These are phyloP conservation scores for Drechmeria coniospora DNA, from an alignment of 2,329 filamentous ascomycete genomes.

Conservation along the genomic window DNA sequence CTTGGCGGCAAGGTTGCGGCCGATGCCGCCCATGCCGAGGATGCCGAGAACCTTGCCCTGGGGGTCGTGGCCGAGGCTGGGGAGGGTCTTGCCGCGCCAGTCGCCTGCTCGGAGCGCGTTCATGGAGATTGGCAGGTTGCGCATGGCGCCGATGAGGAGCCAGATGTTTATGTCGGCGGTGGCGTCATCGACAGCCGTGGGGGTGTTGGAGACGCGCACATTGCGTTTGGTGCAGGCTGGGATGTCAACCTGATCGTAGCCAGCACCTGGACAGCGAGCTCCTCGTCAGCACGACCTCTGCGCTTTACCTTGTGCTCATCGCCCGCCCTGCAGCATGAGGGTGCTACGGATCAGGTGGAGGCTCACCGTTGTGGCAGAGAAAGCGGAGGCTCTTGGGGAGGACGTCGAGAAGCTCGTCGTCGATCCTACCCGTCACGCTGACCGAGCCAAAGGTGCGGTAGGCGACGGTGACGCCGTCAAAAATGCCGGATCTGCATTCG, in stretches of 20 bases:
- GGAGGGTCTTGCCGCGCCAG: constrained; percentile 46
- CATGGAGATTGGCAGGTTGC: constrained; percentile 57
- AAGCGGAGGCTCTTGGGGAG: constrained; percentile 39
- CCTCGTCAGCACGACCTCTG: not conserved
- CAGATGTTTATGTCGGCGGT: constrained; percentile 74
- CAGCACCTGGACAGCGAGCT: constrained; percentile 40
- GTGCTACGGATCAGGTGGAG: not conserved
- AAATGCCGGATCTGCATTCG: constrained; percentile 47
- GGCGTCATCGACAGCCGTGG: constrained; percentile 66
- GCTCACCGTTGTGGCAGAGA: constrained; percentile 44
- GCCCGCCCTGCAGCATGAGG: too few species aligned
- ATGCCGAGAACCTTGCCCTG: constrained; percentile 68
- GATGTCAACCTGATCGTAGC: constrained; percentile 73
- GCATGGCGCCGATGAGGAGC: constrained; percentile 63
- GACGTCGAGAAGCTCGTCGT: constrained; percentile 50
- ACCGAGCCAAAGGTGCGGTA: constrained; percentile 59
- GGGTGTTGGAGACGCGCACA: constrained; percentile 65
- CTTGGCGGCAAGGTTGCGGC: constrained; percentile 60
- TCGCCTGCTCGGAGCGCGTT: constrained; percentile 45
- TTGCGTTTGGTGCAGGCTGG: constrained; percentile 50
- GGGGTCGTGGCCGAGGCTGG: constrained; percentile 58
- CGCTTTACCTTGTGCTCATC: not conserved
- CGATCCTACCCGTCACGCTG: constrained; percentile 50
- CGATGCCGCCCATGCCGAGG: constrained; percentile 76
- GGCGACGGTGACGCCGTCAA: constrained; percentile 49